phyloP scores from a whole-genome alignment of 1,139 yeast genomes.

The Geotrichum reessii region DNA sequence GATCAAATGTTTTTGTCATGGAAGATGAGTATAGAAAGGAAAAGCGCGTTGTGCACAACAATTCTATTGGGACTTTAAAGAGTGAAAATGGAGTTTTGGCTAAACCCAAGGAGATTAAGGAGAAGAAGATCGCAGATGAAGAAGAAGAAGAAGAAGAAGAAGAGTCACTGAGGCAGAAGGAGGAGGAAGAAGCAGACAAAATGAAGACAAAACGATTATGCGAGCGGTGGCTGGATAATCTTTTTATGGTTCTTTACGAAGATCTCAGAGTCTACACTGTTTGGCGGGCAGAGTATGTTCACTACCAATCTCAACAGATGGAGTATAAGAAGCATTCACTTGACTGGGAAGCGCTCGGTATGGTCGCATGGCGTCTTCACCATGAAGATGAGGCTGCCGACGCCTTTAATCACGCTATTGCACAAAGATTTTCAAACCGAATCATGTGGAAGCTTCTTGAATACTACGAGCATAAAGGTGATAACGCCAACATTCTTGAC shows the following conservation, averaged over 20 bases:
- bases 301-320: conserved; percentile 69
- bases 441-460: conserved; percentile 71
- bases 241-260: conserved; percentile 81
- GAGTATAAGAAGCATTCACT: conserved; percentile 72
- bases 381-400: conserved; percentile 75
- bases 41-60: conserved; percentile 29
- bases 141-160: conserved; percentile 7
- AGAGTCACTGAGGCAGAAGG: conserved; percentile 3
- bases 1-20: conserved; percentile 90
- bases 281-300: conserved; percentile 89
- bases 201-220: conserved; percentile 74
- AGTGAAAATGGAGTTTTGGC: conserved; percentile 17
- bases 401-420: conserved; percentile 69
- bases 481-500: conserved; percentile 42
- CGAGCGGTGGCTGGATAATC: conserved; percentile 90
- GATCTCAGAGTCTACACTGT: conserved; percentile 79
- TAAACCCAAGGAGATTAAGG: conserved; percentile 19
- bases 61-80: conserved; percentile 20
- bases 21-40: conserved; percentile 66
- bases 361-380: conserved; percentile 70
- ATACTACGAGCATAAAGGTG: conserved; percentile 42
- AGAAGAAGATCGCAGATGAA: conserved; percentile 7
- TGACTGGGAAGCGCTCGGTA: conserved; percentile 92
- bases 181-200: conserved; percentile 19
- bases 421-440: conserved; percentile 75